Conservation (phyloP, 768 basidiomycete species). For the Polyporus arcularius region DNA sequence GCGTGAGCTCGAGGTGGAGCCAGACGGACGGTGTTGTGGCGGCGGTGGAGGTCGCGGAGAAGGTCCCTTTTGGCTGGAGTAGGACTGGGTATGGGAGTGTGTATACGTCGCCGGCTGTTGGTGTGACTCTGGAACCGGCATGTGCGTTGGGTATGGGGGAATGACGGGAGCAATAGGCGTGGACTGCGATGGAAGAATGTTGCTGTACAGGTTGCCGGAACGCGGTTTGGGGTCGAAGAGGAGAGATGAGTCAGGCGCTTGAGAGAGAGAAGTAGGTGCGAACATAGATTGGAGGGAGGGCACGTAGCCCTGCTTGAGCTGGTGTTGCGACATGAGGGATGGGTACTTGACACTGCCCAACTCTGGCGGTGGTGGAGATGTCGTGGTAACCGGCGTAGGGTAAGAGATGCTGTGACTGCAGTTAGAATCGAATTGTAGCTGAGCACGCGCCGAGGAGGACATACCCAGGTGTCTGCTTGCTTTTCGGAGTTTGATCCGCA, state of each 20-base stretch:
- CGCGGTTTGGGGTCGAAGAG: conserved; percentile 39
- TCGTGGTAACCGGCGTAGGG: conserved; percentile 67
- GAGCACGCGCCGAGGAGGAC: not conserved
- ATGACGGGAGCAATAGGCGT: conserved; percentile 24
- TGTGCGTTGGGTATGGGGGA: conserved; percentile 21
- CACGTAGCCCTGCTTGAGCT: conserved; percentile 74
- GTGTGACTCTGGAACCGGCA: conserved; percentile 19
- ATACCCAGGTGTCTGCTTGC: conserved; percentile 23
- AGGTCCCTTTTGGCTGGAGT: conserved; percentile 20
- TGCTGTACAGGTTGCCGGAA: conserved; percentile 21
- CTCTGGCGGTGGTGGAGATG: conserved; percentile 62
- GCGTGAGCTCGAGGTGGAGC: conserved; percentile 21
- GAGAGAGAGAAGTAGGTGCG: conserved; percentile 22
- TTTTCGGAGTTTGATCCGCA: conserved; percentile 26
- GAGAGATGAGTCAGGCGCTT: conserved; percentile 43
- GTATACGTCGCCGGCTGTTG: conserved; percentile 13
- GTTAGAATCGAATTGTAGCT: not conserved
- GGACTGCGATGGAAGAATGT: conserved; percentile 39
- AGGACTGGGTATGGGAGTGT: conserved; percentile 7
- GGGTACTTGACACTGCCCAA: conserved; percentile 58
- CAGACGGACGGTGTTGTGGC: conserved; percentile 29
- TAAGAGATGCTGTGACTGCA: conserved; percentile 34
- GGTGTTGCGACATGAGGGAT: conserved; percentile 77
- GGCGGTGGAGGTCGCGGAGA: conserved; percentile 32
- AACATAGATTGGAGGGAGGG: conserved; percentile 83